phyloP scores from a whole-genome alignment of 257 asterid genomes.

The Primulina tabacum region DNA sequence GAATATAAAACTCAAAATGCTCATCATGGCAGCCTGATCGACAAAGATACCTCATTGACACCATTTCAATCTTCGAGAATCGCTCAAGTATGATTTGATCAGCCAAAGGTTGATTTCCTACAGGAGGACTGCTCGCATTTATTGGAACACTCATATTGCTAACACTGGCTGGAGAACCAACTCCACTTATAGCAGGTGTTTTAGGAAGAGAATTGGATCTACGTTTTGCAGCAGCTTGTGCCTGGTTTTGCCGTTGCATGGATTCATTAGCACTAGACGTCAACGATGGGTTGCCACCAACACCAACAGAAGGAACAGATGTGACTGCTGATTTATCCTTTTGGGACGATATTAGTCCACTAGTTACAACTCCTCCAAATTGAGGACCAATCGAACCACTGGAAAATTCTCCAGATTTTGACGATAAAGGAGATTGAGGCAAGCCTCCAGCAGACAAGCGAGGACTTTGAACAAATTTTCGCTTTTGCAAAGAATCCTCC shows the following conservation, averaged over 20 bases:
- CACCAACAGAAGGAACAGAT: slow-evolving; percentile 56
- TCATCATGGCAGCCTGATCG: slow-evolving; percentile 18
- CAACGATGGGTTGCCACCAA: slow-evolving; percentile 56
- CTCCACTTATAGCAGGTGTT: slow-evolving; percentile 67
- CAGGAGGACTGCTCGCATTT: slow-evolving; percentile 75
- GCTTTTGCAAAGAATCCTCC: slow-evolving; percentile 70
- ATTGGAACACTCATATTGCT: slow-evolving; percentile 61
- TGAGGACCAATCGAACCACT: slow-evolving; percentile 91
- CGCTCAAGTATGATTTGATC: slow-evolving; percentile 72
- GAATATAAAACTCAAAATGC: slow-evolving; percentile 4
- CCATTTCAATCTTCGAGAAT: slow-evolving; percentile 75
- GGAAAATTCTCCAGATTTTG: slow-evolving; percentile 92
- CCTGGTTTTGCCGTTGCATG: slow-evolving; percentile 74
- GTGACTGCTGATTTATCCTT: slow-evolving; percentile 80
- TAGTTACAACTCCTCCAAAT: slow-evolving; percentile 68
- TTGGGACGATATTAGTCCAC: slow-evolving; percentile 60
- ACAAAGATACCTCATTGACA: slow-evolving; percentile 60
- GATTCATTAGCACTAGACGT: slow-evolving; percentile 71
- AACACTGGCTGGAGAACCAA: slow-evolving; percentile 94
- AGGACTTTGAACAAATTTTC: slow-evolving; percentile 86
- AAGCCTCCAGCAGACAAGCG: slow-evolving; percentile 86
- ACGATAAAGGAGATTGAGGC: slow-evolving; percentile 96
- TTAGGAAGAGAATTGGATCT: slow-evolving; percentile 80
- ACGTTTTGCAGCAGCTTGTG: slow-evolving; percentile 71
- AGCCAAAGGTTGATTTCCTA: slow-evolving; percentile 61